Base-by-base conservation (phyloP, 345 rosid species). In the Salix koriyanagi region DNA sequence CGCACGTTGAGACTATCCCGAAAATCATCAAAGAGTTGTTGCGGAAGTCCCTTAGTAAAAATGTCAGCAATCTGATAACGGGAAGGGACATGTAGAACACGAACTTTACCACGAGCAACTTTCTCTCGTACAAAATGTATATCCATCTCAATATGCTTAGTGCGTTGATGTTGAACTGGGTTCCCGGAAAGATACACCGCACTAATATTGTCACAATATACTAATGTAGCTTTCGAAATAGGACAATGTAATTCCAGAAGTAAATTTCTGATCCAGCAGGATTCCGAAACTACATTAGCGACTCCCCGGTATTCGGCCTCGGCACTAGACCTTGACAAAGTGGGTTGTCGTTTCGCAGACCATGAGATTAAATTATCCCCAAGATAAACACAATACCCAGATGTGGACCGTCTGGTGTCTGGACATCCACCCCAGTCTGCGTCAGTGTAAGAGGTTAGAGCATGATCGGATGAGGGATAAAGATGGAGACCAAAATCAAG, bases 141-240 rank as follows among this genome's bases (percentile, higher is more conserved):
- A 50, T 70, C 73, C 39, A 70, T 48, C 34, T 48, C 73, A n/a
- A 70, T 70, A 25, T 70, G 73, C 50, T 69, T 69, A 11, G 72
- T 42, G 32, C 60, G 58, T 8, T 41, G 72, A 44, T 42, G 72
- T 44, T 69, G 72, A 10, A 69, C 58, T 3, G 34, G 72, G 26
- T 69, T 69, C 10, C 37, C 56, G 2, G 58, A 69, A 5, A 70
- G 18, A n/a, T 70, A 70, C 2, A 70, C 28, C 36, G 61, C 73
- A 70, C 73, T 70, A 3, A 70, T 5, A 70, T 70, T 70, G 7
- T 70, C 73, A 12, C 41, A 70, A 7, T 7, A 37, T 37, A 37
- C 41, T 0, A 37, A 7, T 6, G 41, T 37, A 7, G 10, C 41
- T 37, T 26, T 26, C 12, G 16, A 37, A 28, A 70, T 9, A 1